These are phyloP conservation scores for Pseudophaeomoniella oleicola DNA, from an alignment of 2,329 filamentous ascomycete species.

Conservation along the genomic window DNA sequence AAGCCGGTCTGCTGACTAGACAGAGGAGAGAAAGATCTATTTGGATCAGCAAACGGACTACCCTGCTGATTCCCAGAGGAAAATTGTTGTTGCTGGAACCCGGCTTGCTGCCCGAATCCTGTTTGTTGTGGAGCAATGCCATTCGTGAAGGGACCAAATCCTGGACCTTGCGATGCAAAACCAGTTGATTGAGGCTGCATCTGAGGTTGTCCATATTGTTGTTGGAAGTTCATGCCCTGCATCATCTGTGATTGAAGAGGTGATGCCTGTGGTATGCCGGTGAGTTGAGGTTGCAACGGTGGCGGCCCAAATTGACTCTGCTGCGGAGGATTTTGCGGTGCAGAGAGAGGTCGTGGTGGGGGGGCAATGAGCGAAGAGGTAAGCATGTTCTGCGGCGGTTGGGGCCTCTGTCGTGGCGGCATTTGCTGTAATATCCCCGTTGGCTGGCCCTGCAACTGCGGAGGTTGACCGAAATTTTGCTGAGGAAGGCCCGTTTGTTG, in stretches of 20 bases:
- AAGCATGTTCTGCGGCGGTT: conserved; percentile 49
- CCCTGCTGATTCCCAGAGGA: conserved; percentile 29
- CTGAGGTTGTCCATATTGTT: conserved; percentile 31
- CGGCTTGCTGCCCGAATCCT: conserved; percentile 29
- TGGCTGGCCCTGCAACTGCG: conserved; percentile 13
- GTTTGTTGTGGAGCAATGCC: conserved; percentile 30
- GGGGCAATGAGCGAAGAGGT: conserved; percentile 56
- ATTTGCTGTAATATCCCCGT: conserved; percentile 16
- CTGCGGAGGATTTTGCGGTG: conserved; percentile 63
- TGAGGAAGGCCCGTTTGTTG: conserved; percentile 24
- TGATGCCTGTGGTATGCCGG: conserved; percentile 47
- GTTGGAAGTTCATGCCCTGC: conserved; percentile 57
- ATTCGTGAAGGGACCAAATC: conserved; percentile 21
- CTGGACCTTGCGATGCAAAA: conserved; percentile 27
- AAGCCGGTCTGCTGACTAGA: conserved; percentile 38
- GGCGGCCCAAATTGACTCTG: conserved; percentile 59
- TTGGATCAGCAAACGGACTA: conserved; percentile 41
- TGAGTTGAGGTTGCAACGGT: conserved; percentile 71
- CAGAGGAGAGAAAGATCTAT: conserved; percentile 33
- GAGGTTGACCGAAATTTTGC: no score
- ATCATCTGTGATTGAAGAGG: conserved; percentile 54
- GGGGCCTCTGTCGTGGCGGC: conserved; percentile 51
- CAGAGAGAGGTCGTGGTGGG: conserved; percentile 72
- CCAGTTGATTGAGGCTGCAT: conserved; percentile 51
- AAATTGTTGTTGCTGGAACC: conserved; percentile 35